Evolutionary conservation across 2,329 filamentous ascomycete genomes (phyloP).

Genomic region (Diaporthe amygdali): DNA sequence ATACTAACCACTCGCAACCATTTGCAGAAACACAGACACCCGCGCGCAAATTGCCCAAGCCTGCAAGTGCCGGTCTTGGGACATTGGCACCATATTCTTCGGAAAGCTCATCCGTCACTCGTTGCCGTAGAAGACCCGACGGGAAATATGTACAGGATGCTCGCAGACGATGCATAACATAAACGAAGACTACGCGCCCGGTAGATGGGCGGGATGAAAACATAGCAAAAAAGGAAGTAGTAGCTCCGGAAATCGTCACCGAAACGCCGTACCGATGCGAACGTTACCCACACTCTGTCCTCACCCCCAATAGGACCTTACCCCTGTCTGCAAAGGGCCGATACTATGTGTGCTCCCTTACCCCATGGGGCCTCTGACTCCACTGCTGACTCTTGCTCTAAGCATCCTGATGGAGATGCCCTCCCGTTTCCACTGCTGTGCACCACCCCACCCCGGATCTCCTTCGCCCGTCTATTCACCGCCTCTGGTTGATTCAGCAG

Average conservation of each 20-base stretch:
- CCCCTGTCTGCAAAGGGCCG: neutral
- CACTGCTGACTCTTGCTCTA: conserved; percentile 5
- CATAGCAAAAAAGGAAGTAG: conserved; percentile 1
- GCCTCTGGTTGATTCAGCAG: neutral
- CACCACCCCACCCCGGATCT: neutral
- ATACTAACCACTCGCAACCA: neutral
- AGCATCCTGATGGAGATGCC: conserved; percentile 6
- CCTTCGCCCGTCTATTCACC: neutral
- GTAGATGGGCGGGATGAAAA: neutral
- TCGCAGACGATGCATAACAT: neutral
- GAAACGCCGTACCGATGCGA: conserved; percentile 23
- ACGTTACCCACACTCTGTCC: conserved; percentile 10
- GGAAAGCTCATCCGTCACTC: neutral
- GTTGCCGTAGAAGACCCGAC: neutral
- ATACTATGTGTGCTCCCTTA: neutral
- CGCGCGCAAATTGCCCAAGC: neutral
- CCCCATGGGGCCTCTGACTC: conserved; percentile 3
- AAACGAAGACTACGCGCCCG: neutral
- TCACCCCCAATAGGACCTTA: neutral
- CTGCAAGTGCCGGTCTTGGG: neutral
- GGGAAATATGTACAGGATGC: neutral
- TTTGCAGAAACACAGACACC: neutral
- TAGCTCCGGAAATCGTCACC: conserved; percentile 14
- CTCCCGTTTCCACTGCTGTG: neutral
- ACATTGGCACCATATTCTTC: neutral